Evolutionary conservation across 371 early-diverging fungal genomes (phyloP), one percentile per base, ranked within the genome.

Genomic region (Fennellomyces sp.): DNA sequence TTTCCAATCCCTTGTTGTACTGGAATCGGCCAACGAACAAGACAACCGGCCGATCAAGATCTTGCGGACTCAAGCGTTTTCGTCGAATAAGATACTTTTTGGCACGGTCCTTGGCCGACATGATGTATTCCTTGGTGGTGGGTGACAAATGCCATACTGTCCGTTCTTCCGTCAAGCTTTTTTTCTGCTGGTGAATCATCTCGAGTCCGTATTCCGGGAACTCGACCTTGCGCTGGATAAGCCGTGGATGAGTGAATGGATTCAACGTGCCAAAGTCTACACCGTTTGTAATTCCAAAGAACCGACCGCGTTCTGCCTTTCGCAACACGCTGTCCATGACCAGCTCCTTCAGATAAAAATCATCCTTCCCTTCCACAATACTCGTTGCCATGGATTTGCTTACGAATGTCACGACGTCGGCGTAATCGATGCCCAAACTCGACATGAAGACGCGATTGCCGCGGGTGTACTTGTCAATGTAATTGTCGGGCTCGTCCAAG

Each of bases 201-300:
- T 74, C 54, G 5, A 63, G 30, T 3, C 80, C 79, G 56, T 79
- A 70, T 12, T 68, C 50, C 1, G 88, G 87, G 48, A 72, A 88
- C 0, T 65, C 70, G 27, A 81, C 48, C 11, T 72, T 68, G 12
- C 78, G 69, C 0, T 63, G 58, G 5, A 67, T 65, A 33, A 88
- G 52, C 15, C 70, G 69, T 1, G 72, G 65, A 56, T 76, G 72
- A 1, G 72, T 76, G 58, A 86, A 88, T 7, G 88, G 88, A 61
- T 84, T 80, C 48, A 76, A 52, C 0, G 65, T 60, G 8, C 71
- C 70, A 47, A 81, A 83, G 49, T 88, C 86, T 17, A 88, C 63
- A n/a, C 83, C 88, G 54, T 82, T 83, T 33, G 80, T 82, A 36
- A 88, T 82, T 12, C 88, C 88, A 56, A 82, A 71, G 52, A 86